Evolutionary conservation across 2,329 filamentous ascomycete species (phyloP).

Genomic region (Fusarium guadeloupense): DNA sequence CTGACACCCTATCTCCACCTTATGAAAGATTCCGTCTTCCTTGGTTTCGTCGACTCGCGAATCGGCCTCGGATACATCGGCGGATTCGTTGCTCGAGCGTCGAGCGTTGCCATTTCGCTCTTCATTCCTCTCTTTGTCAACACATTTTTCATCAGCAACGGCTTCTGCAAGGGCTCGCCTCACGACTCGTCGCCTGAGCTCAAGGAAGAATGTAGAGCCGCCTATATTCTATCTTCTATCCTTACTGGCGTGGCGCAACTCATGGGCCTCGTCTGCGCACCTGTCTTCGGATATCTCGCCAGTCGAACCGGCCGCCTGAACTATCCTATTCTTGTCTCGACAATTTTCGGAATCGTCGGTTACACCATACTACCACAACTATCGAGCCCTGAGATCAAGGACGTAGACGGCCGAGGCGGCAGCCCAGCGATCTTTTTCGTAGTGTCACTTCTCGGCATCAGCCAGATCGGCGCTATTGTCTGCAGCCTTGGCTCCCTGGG

Average conservation of each 20-base stretch:
- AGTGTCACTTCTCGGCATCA: conserved; percentile 84
- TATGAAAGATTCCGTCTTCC: conserved; percentile 68
- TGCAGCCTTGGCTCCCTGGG: conserved; percentile 92
- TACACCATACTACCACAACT: conserved; percentile 82
- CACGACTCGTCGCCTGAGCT: conserved; percentile 75
- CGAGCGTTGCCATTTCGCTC: conserved; percentile 92
- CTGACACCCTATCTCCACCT: conserved; percentile 68
- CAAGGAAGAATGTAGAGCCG: conserved; percentile 83
- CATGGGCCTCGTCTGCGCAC: conserved; percentile 83
- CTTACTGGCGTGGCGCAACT: conserved; percentile 91
- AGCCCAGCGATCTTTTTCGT: conserved; percentile 76
- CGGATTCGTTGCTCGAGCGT: conserved; percentile 93
- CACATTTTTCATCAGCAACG: conserved; percentile 83
- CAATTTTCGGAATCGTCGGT: conserved; percentile 77
- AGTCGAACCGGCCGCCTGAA: conserved; percentile 73
- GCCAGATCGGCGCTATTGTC: conserved; percentile 95
- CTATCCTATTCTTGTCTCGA: conserved; percentile 76
- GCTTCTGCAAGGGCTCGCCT: conserved; percentile 76
- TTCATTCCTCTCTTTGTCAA: conserved; percentile 96
- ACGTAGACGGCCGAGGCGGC: conserved; percentile 72
- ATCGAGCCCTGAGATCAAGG: conserved; percentile 75
- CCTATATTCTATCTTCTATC: conserved; percentile 88
- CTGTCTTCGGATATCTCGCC: conserved; percentile 87
- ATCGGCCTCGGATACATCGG: conserved; percentile 91
- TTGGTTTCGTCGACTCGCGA: conserved; percentile 78